Conservation (phyloP, 306 rosid species). For the Cucurbita pepo region DNA sequence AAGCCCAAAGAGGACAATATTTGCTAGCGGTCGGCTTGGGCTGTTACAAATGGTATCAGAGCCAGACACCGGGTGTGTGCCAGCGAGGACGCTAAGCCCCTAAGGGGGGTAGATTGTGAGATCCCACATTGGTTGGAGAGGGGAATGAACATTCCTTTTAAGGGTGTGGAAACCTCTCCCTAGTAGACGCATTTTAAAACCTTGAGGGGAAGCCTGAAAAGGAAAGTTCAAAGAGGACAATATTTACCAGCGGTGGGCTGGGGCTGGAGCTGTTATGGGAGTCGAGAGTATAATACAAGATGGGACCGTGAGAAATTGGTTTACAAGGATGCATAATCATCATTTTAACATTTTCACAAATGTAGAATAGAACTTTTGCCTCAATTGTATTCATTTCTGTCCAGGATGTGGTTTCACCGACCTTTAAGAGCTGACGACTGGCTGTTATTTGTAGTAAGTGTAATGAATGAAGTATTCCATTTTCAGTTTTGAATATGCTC, state of each 20-base stretch:
- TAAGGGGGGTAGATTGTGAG: too few species aligned
- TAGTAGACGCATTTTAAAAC: too few species aligned
- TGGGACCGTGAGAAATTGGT: not conserved
- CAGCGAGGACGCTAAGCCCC: too few species aligned
- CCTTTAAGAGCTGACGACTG: slow-evolving; percentile 83
- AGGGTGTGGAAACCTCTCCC: not conserved
- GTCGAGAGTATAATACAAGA: not conserved
- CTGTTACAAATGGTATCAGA: too few species aligned
- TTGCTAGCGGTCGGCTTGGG: too few species aligned
- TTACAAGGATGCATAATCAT: not conserved
- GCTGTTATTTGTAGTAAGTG: slow-evolving; percentile 63
- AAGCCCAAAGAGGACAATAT: too few species aligned
- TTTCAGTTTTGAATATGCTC: not conserved
- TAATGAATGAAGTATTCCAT: not conserved
- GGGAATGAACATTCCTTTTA: not conserved
- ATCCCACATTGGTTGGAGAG: too few species aligned
- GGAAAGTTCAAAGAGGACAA: not conserved
- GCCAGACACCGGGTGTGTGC: too few species aligned
- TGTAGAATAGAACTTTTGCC: not conserved
- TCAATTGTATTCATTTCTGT: slow-evolving; percentile 9
- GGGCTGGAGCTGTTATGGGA: too few species aligned
- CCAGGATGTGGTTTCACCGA: slow-evolving; percentile 91
- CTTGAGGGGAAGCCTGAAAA: too few species aligned
- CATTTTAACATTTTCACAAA: too few species aligned
- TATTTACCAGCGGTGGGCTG: not conserved